Percentiles rank a stretch among this genome's conserved stretches.
Evolutionary conservation across 805 yeast genomes (phyloP).

Genomic region (Sugiyamaella americana): DNA sequence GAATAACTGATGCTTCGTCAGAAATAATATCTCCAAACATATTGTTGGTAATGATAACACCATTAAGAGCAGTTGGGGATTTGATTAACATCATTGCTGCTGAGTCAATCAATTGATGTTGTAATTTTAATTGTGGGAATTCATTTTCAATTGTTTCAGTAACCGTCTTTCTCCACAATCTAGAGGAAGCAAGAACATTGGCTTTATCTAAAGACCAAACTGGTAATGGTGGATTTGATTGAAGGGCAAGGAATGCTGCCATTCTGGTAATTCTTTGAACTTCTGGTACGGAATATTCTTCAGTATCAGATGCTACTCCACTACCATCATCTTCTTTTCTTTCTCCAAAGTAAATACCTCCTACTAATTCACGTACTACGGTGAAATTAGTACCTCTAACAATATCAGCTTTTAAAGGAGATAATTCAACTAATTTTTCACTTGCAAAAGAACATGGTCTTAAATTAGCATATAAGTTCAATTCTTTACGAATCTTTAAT

Average conservation of each 20-base stretch:
- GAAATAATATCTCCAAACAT: slow-evolving; percentile 98
- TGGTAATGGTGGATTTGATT: slow-evolving; percentile 88
- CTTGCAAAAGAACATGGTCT: slow-evolving; percentile 94
- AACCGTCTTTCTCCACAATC: slow-evolving; percentile 94
- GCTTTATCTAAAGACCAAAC: slow-evolving; percentile 97
- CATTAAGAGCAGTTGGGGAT: slow-evolving; percentile 85
- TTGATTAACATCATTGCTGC: slow-evolving; percentile 98
- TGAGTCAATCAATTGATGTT: slow-evolving; percentile 95
- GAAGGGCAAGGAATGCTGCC: slow-evolving; percentile 97
- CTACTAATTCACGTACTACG: slow-evolving; percentile 94
- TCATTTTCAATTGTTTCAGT: slow-evolving; percentile 77
- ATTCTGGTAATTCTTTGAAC: slow-evolving; percentile 93
- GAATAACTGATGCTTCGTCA: slow-evolving; percentile 96
- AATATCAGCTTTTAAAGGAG: slow-evolving; percentile 80
- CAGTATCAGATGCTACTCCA: slow-evolving; percentile 90
- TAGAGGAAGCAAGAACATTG: slow-evolving; percentile 90
- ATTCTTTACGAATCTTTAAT: slow-evolving; percentile 87
- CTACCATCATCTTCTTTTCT: slow-evolving; percentile 86
- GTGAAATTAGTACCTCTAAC: slow-evolving; percentile 88
- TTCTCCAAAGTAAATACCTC: slow-evolving; percentile 97
- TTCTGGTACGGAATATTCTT: slow-evolving; percentile 83
- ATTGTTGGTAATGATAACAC: slow-evolving; percentile 86
- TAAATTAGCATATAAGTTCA: slow-evolving; percentile 89
- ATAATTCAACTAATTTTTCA: slow-evolving; percentile 73
- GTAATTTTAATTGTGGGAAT: slow-evolving; percentile 80